phyloP scores from a whole-genome alignment of 371 early-diverging fungal species.

The Syncephalis fuscata region DNA sequence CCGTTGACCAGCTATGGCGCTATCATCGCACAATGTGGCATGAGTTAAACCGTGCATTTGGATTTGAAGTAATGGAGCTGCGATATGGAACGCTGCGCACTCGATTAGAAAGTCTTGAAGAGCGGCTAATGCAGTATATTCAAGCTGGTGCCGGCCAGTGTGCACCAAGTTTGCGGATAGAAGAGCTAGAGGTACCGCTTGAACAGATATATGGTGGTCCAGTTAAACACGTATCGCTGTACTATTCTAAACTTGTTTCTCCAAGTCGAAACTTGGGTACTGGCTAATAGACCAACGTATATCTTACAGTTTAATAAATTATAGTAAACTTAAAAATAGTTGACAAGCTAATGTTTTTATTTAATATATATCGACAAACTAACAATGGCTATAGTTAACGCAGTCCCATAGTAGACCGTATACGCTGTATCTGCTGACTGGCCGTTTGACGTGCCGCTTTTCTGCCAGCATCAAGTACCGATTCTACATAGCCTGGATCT shows the following conservation, averaged over 20 bases:
- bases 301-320: background rate
- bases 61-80: conserved; percentile 66
- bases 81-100: conserved; percentile 66
- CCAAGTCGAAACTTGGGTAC: too few species aligned
- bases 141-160: conserved; percentile 8
- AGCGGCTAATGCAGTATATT: conserved; percentile 44
- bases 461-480: conserved; percentile 43
- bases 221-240: too few species aligned
- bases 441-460: conserved; percentile 32
- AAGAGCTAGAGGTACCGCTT: too few species aligned
- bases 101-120: conserved; percentile 55
- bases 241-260: too few species aligned
- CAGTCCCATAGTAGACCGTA: conserved; percentile 33
- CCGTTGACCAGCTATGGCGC: conserved; percentile 52
- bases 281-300: background rate
- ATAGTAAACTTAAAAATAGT: too few species aligned
- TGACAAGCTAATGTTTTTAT: background rate
- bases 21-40: conserved; percentile 67
- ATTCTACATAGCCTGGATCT: conserved; percentile 42
- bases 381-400: conserved; percentile 7
- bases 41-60: conserved; percentile 63
- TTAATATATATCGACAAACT: background rate
- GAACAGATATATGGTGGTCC: too few species aligned
- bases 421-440: conserved; percentile 24
- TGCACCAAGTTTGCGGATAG: too few species aligned